Evolutionary conservation across 2,329 filamentous ascomycete genomes (phyloP), one percentile per base, ranked within the genome.

Genomic region (Penicillium sp.): DNA sequence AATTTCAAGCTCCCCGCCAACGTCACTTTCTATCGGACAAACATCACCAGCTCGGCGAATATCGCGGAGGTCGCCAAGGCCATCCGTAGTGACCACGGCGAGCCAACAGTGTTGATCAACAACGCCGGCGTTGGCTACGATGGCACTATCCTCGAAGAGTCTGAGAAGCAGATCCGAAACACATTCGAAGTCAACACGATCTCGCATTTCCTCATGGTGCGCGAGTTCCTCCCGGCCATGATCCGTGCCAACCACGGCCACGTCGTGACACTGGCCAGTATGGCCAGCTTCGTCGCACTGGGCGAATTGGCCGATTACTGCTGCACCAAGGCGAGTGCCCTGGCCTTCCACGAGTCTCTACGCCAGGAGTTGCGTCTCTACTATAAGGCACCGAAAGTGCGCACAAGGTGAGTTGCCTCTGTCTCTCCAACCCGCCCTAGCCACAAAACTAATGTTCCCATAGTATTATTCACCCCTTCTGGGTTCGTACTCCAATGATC

Each of bases 181-280:
- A 80, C 81, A 8, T 83, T 83, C 62, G 78, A 81, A 55, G 80
- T 83, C 54, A 84, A 84, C 69, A 73, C 78, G 9, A 72, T 84
- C 47, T 73, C 77, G 21, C 81, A 83, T 64, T 84, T 78, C 69
- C 75, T 77, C 56, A 80, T 76, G 55, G 77, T 81, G 10, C 75
- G 78, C 51, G 80, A 81, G 60, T 83, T 84, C 69, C 62, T 84
- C 31, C 82, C 82, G 0, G 70, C 72, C 50, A 84, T 84, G 81
- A 65, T 83, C 23, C 64, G 66, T 45, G 69, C 72, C 19, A 79
- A 83, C 62, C 82, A 83, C 62, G 84, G 84, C 3, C 83, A 86
- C 59, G 74, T 86, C 29, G 75, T 87, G 11, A 84, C 82, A 0
- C 75, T 86, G 14, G 83, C 84, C 3, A 83, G 79, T 57, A 74